phyloP scores from a whole-genome alignment of 2,329 filamentous ascomycete genomes.

The Aspergillus sp. region DNA sequence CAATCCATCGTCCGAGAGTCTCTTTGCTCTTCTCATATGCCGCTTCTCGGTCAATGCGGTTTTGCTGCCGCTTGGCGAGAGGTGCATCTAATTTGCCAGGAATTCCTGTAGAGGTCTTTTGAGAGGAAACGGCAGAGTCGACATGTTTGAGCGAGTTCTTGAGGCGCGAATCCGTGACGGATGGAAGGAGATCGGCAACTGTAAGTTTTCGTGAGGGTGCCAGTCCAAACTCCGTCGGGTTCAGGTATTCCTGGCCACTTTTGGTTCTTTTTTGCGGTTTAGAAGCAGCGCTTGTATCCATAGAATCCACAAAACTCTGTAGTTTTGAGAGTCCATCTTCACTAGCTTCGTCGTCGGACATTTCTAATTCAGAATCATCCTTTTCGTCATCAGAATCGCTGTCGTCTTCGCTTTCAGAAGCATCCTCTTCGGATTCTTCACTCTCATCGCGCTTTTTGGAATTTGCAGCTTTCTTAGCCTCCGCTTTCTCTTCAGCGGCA shows the following conservation, averaged over 20 bases:
- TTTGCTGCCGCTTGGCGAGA: constrained; percentile 81
- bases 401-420: constrained; percentile 46
- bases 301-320: constrained; percentile 67
- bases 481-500: constrained; percentile 42
- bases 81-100: constrained; percentile 77
- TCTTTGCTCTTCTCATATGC: constrained; percentile 92
- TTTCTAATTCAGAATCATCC: constrained; percentile 39
- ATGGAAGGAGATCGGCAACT: constrained; percentile 71
- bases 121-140: constrained; percentile 35
- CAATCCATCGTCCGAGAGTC: constrained; percentile 85
- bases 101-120: constrained; percentile 54
- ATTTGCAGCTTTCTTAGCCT: constrained; percentile 31
- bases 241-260: constrained; percentile 60
- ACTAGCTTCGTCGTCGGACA: constrained; percentile 37
- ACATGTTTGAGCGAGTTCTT: constrained; percentile 79
- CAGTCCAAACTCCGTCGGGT: constrained; percentile 60
- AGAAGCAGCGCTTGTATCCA: constrained; percentile 47
- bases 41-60: constrained; percentile 74
- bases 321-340: constrained; percentile 60
- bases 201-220: constrained; percentile 67
- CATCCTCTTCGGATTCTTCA: constrained; percentile 37
- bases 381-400: constrained; percentile 49
- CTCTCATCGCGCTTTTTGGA: constrained; percentile 28
- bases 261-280: constrained; percentile 35
- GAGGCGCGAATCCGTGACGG: constrained; percentile 70